These are phyloP conservation scores for Helicocarpus griseus DNA, from an alignment of 2,329 filamentous ascomycete genomes.

Conservation along the genomic window DNA sequence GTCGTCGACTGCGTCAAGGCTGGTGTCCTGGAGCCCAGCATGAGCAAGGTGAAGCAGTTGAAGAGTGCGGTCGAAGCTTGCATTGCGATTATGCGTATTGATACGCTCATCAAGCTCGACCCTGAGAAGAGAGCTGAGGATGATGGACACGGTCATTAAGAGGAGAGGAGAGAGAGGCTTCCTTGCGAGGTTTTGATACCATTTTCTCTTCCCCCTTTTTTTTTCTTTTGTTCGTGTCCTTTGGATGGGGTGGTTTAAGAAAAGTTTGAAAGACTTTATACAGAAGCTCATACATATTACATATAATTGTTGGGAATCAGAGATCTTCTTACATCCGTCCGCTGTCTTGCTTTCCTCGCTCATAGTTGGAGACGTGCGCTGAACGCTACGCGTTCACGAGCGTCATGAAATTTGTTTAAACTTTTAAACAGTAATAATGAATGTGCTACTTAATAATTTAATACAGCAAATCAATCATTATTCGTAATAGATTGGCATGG, in stretches of 20 bases:
- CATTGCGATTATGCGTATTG: conserved; percentile 98
- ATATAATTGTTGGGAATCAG: not conserved
- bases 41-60: conserved; percentile 96
- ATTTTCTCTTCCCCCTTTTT: not conserved
- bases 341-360: no score
- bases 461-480: no score
- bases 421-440: no score
- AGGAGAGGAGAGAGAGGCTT: conserved; percentile 10
- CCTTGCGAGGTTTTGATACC: not conserved
- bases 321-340: not conserved
- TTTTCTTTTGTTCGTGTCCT: not conserved
- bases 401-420: no score
- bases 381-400: no score
- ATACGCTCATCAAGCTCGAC: conserved; percentile 96
- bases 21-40: conserved; percentile 89
- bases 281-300: not conserved
- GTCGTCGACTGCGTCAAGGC: conserved; percentile 90
- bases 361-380: no score
- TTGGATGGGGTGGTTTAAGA: not conserved
- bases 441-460: no score
- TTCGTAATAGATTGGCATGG: not conserved
- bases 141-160: conserved; percentile 69
- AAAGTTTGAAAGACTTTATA: not conserved
- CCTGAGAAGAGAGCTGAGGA: conserved; percentile 69
- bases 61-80: conserved; percentile 98